Percentiles rank a stretch among this genome's conserved stretches.
Evolutionary conservation across 169 alveolate species (phyloP).

Genomic region (Eimeria acervulina): DNA sequence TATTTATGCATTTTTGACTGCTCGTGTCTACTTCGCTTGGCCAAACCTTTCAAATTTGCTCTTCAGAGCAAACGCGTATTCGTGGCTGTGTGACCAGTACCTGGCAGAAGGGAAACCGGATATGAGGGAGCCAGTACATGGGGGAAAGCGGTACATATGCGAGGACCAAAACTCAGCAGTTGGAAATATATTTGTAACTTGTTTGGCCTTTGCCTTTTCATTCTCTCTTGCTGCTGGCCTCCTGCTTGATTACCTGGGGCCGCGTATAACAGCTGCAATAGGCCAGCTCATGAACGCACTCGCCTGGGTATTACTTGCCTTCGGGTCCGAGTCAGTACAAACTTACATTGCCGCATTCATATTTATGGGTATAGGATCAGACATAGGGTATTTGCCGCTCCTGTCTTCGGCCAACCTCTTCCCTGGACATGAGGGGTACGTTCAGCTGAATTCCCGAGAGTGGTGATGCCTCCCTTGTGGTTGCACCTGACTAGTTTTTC

Average conservation of each 20-base stretch:
- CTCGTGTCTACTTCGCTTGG: constrained; percentile 84
- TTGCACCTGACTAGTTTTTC: background rate
- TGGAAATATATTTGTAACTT: constrained; percentile 75
- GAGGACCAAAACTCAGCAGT: constrained; percentile 84
- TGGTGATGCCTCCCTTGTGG: background rate
- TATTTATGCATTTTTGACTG: constrained; percentile 81
- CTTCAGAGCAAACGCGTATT: constrained; percentile 75
- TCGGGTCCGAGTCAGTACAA: constrained; percentile 65
- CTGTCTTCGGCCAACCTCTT: constrained; percentile 83
- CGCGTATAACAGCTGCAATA: constrained; percentile 78
- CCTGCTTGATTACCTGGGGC: constrained; percentile 83
- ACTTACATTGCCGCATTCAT: constrained; percentile 82
- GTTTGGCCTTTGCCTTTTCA: constrained; percentile 80
- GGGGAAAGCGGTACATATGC: constrained; percentile 83
- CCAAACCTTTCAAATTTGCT: constrained; percentile 82
- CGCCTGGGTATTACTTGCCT: constrained; percentile 81
- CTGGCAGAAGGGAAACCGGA: constrained; percentile 65
- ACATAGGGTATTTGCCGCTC: constrained; percentile 82
- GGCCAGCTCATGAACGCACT: constrained; percentile 83
- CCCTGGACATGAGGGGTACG: constrained; percentile 83
- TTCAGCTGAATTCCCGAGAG: background rate
- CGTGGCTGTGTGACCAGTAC: constrained; percentile 73
- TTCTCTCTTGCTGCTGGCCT: constrained; percentile 83
- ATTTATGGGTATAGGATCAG: constrained; percentile 84
- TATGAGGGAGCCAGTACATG: constrained; percentile 64